These are phyloP conservation scores for Hura crepitans DNA, from an alignment of 441 rosid genomes.

Conservation along the genomic window DNA sequence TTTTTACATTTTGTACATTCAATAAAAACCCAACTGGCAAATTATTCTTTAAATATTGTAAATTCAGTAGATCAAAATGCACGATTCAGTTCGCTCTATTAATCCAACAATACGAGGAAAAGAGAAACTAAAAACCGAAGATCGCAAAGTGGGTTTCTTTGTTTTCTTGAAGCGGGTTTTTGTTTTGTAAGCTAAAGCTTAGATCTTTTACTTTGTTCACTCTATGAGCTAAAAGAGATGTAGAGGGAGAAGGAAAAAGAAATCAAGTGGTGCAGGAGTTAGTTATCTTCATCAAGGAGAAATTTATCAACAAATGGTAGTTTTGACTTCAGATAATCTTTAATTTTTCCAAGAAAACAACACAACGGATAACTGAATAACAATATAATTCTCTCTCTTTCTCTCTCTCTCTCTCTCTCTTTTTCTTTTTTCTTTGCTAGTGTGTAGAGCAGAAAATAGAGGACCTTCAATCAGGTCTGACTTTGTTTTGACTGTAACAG, in stretches of 20 bases:
- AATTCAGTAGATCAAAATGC: no score
- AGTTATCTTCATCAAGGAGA: constrained; percentile 40
- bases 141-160: background rate
- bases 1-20: no score
- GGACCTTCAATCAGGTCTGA: constrained; percentile 34
- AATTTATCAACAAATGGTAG: constrained; percentile 20
- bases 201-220: no score
- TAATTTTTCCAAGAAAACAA: constrained; percentile 16
- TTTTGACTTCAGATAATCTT: constrained; percentile 21
- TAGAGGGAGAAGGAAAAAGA: background rate
- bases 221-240: no score
- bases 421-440: background rate
- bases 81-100: no score
- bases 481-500: constrained; percentile 60
- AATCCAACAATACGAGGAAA: no score
- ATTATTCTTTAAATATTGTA: no score
- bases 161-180: constrained; percentile 11
- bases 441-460: constrained; percentile 16
- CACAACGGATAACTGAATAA: background rate
- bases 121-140: background rate
- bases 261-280: constrained; percentile 25
- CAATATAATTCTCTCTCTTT: constrained; percentile 9
- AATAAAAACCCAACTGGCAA: no score
- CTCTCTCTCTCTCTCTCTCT: background rate
- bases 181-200: background rate